Conservation (phyloP, 305 asterid genomes). For the Fraxinus sp. region DNA sequence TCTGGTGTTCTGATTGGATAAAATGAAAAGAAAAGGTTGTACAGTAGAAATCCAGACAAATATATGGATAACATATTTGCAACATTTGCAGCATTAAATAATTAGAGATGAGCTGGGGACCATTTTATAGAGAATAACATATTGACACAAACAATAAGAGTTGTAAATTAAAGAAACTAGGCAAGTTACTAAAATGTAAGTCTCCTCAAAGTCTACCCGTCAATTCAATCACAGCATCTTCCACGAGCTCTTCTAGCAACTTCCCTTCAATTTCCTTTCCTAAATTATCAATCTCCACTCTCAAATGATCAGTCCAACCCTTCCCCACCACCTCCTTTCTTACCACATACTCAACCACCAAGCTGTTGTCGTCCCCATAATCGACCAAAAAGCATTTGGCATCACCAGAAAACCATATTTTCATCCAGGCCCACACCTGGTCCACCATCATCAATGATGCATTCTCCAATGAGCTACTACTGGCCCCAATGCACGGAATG, state of each 20-base stretch:
- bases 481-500: not conserved
- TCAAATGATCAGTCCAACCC: slow-evolving; percentile 62
- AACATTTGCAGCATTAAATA: slow-evolving; percentile 29
- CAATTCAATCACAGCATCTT: slow-evolving; percentile 64
- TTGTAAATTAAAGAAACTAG: slow-evolving; percentile 13
- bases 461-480: not conserved
- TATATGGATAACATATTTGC: slow-evolving; percentile 18
- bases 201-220: slow-evolving; percentile 46
- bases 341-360: slow-evolving; percentile 73
- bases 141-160: slow-evolving; percentile 30
- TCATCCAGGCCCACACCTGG: slow-evolving; percentile 65
- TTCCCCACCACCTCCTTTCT: slow-evolving; percentile 69
- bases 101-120: slow-evolving; percentile 33
- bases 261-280: slow-evolving; percentile 65
- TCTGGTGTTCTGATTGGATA: not conserved
- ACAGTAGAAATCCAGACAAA: slow-evolving; percentile 27
- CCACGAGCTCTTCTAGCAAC: slow-evolving; percentile 72
- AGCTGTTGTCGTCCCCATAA: slow-evolving; percentile 47
- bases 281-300: slow-evolving; percentile 52
- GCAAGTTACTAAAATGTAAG: slow-evolving; percentile 18
- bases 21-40: slow-evolving; percentile 11
- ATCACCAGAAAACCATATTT: slow-evolving; percentile 55
- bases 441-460: slow-evolving; percentile 42
- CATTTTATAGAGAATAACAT: slow-evolving; percentile 37
- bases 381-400: slow-evolving; percentile 29